These are phyloP conservation scores for Termitomyces sp. DNA, from an alignment of 768 basidiomycete genomes.

Conservation along the genomic window DNA sequence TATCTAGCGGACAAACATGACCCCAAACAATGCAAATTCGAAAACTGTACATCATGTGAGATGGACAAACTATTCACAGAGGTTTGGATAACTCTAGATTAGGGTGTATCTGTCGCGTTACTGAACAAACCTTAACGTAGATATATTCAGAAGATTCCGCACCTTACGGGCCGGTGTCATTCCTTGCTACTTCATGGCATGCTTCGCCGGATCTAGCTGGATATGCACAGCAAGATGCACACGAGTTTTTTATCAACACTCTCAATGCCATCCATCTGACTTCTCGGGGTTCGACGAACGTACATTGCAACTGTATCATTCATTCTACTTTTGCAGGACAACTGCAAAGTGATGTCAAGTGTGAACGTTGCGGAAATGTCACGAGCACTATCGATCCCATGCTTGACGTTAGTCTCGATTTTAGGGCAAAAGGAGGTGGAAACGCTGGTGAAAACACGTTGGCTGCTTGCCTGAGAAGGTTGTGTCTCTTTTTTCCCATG, in stretches of 20 bases:
- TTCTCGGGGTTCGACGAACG: constrained; percentile 66
- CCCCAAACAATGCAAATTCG: constrained; percentile 55
- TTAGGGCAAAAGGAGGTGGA: constrained; percentile 49
- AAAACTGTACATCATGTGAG: constrained; percentile 85
- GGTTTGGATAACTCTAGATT: constrained; percentile 28
- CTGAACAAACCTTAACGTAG: constrained; percentile 21
- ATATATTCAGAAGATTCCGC: constrained; percentile 50
- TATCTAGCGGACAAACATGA: constrained; percentile 93
- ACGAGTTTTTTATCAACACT: constrained; percentile 79
- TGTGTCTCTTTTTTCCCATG: constrained; percentile 8
- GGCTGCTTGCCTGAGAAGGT: constrained; percentile 72
- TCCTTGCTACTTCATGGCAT: constrained; percentile 83
- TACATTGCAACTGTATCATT: constrained; percentile 85
- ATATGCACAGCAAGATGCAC: constrained; percentile 92
- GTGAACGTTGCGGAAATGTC: constrained; percentile 75
- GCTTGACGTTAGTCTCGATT: constrained; percentile 84
- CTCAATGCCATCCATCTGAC: constrained; percentile 85
- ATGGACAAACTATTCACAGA: constrained; percentile 85
- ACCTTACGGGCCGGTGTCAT: constrained; percentile 77
- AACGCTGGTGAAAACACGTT: constrained; percentile 57
- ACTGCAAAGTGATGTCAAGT: constrained; percentile 85
- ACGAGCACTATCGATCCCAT: constrained; percentile 84
- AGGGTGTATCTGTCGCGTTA: not conserved
- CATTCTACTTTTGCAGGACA: constrained; percentile 87
- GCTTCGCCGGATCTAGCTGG: constrained; percentile 78